A percentile compares a stretch with the other conserved stretches of the same genome.
These are phyloP conservation scores for Dendrocalamus latiflorus DNA, from an alignment of 202 grass and related monocot species.

Conservation along the genomic window DNA sequence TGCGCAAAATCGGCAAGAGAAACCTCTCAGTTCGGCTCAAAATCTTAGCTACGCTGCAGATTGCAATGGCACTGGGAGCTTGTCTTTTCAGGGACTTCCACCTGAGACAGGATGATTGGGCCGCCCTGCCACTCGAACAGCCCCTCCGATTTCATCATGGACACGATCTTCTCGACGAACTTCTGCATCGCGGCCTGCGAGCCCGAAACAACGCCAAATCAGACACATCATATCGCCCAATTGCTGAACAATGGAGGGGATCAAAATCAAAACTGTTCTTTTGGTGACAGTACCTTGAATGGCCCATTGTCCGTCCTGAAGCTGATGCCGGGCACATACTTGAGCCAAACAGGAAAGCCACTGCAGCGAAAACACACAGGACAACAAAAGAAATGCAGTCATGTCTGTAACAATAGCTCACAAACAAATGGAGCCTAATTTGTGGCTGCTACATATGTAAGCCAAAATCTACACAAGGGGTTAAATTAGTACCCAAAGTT, in stretches of 20 bases:
- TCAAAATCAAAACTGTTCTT: background rate
- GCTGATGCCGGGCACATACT: conserved; percentile 81
- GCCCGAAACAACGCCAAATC: background rate
- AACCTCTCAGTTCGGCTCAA: background rate
- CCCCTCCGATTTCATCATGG: conserved; percentile 87
- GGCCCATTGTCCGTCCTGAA: conserved; percentile 95
- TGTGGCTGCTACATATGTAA: background rate
- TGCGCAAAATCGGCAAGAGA: too few species aligned
- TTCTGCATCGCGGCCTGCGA: conserved; percentile 57
- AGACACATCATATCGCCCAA: background rate
- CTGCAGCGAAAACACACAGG: conserved; percentile 33
- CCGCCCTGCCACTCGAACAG: too few species aligned
- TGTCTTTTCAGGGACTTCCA: background rate
- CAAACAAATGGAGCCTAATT: too few species aligned
- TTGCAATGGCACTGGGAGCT: background rate
- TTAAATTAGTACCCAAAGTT: conserved; percentile 53
- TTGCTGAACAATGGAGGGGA: background rate
- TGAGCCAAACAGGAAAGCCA: conserved; percentile 96
- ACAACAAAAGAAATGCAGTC: background rate
- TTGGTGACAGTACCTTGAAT: conserved; percentile 60
- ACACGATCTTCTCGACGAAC: conserved; percentile 69
- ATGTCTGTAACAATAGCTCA: background rate
- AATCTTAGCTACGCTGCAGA: background rate
- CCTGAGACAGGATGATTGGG: conserved; percentile 95
- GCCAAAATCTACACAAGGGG: too few species aligned